Evolutionary conservation across 2,329 filamentous ascomycete genomes (phyloP), one percentile per base, ranked within the genome.

Genomic region (Stachybotrys chlorohalonatus): DNA sequence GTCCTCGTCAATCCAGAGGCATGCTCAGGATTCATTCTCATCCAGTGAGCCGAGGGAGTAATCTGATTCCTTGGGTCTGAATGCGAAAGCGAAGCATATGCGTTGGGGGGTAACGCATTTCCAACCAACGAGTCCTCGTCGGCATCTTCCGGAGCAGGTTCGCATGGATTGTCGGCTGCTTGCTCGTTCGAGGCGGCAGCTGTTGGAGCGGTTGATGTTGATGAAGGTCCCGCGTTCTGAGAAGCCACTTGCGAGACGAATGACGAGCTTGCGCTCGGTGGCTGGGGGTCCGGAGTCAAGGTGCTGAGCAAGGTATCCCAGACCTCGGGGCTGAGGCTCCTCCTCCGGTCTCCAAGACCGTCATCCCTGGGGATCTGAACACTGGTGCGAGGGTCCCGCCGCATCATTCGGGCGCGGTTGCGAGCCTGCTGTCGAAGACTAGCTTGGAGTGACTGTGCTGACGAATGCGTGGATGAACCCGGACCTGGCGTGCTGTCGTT

Each of bases 301-400:
- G 89, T 95, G 7, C 81, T 86, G 55, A 91, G 75, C 53, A 96
- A 83, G 3, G 85, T 90, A 56, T 93, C 87, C 92, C 92, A 96
- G 1, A 77, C 77, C 53, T 87, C 86, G 1, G 87, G 86, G 65
- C 86, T 91, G n/a, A 90, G 73, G 68, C 90, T 95, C 61, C 90
- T 84, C 58, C 90, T 83, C 56, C 91, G 87, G 70, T 96, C 90
- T 45, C 90, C 91, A 15, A 96, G 79, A 5, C 90, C 90, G 68
- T 95, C 86, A 1, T 87, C 50, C 5, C 57, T 60, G 49, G 16
- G 11, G 49, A 15, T 51, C 5, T 9, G 36, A 13, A 9, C 36
- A 9, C 36, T 42, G 13, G 9, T 9, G 36, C 13, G 36, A 13
- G 36, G 36, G 36, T 42, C 36, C 9, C 36, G 36, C 9, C 36